Percentiles rank a stretch among this genome's conserved stretches.
Evolutionary conservation across 768 basidiomycete species (phyloP).

Genomic region (Sarcodon sp.): DNA sequence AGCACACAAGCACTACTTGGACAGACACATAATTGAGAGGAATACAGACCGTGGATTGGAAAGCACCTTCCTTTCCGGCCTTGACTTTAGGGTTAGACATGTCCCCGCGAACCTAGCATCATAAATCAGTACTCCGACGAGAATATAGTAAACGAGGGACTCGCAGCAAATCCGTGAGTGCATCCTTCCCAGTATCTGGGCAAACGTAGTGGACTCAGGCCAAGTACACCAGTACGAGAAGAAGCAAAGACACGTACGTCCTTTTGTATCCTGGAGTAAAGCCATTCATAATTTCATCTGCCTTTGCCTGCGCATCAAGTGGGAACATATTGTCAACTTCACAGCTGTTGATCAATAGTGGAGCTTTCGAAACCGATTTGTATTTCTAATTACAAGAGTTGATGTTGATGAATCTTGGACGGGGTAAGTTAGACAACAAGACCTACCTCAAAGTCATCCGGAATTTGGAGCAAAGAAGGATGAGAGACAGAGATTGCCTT

Average conservation of each 20-base stretch:
- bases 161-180: slow-evolving; percentile 17
- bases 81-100: slow-evolving; percentile 32
- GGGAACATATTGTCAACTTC: slow-evolving; percentile 39
- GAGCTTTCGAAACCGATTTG: slow-evolving; percentile 27
- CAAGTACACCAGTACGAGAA: too few relatives aligned
- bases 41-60: slow-evolving; percentile 31
- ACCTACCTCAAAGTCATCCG: slow-evolving; percentile 48
- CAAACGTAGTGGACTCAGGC: too few relatives aligned
- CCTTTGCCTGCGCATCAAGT: slow-evolving; percentile 25
- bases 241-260: slow-evolving; percentile 2
- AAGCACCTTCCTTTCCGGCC: slow-evolving; percentile 52
- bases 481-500: slow-evolving; percentile 38
- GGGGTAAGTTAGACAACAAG: too few relatives aligned
- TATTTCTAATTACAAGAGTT: too few relatives aligned
- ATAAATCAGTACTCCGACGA: too few relatives aligned
- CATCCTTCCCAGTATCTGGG: slow-evolving; percentile 12
- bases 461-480: slow-evolving; percentile 47
- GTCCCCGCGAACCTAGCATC: slow-evolving; percentile 21
- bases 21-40: too few relatives aligned
- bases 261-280: slow-evolving; percentile 24
- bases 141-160: too few relatives aligned
- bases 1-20: too few relatives aligned
- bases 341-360: slow-evolving; percentile 62
- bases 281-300: slow-evolving; percentile 22
- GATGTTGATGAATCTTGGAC: too few relatives aligned